Evolutionary conservation across 1,284 basidiomycete genomes (phyloP).

Genomic region (Veloporphyrellus conicus): DNA sequence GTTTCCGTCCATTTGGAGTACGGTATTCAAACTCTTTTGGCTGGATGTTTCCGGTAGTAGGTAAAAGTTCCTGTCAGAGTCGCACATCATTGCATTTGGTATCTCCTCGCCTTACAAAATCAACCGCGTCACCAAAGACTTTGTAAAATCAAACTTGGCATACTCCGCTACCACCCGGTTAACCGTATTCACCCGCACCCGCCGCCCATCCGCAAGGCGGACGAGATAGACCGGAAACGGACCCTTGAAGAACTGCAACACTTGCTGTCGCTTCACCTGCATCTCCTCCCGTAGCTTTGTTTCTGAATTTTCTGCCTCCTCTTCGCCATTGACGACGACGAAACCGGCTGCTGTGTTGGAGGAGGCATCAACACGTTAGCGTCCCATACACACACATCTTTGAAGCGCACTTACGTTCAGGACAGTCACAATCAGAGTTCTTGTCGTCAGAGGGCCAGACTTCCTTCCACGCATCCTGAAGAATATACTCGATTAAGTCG

Average conservation of each 20-base stretch:
- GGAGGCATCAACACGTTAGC: neutral
- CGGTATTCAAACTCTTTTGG: no score
- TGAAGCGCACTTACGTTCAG: neutral
- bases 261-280: slow-evolving; percentile 17
- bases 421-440: neutral
- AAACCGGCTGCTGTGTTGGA: neutral
- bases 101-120: slow-evolving; percentile 15
- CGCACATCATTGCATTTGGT: no score
- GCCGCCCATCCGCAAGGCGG: slow-evolving; percentile 7
- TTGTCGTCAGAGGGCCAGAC: neutral
- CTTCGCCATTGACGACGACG: neutral
- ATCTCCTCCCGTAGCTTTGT: slow-evolving; percentile 18
- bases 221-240: slow-evolving; percentile 21
- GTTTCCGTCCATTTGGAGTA: no score
- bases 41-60: no score
- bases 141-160: slow-evolving; percentile 19
- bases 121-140: slow-evolving; percentile 16
- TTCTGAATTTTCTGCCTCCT: slow-evolving; percentile 2
- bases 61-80: no score
- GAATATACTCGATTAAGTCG: slow-evolving; percentile 17
- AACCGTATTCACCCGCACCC: slow-evolving; percentile 19
- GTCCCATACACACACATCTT: neutral
- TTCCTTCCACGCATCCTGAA: slow-evolving; percentile 2
- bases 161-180: slow-evolving; percentile 14
- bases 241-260: slow-evolving; percentile 15